Evolutionary conservation across 345 rosid genomes (phyloP).

Genomic region (Lepidium didymum): DNA sequence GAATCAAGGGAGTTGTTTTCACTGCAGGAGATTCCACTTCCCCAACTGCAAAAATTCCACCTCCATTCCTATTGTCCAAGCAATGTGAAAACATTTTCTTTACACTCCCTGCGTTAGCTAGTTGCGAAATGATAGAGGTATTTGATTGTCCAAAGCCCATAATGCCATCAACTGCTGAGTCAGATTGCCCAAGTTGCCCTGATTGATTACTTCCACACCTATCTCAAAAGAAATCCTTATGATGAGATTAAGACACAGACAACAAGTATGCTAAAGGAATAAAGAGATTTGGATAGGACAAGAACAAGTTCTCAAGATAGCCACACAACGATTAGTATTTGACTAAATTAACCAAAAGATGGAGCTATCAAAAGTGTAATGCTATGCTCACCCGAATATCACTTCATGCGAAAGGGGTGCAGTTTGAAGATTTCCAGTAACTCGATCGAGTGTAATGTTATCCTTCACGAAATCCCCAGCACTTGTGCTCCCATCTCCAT

Average conservation of each 20-base stretch:
- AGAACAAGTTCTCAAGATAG: background rate
- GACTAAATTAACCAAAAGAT: background rate
- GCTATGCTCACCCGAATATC: slow-evolving; percentile 22
- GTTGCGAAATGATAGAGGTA: slow-evolving; percentile 79
- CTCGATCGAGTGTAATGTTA: slow-evolving; percentile 20
- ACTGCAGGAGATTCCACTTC: slow-evolving; percentile 66
- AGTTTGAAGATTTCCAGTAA: slow-evolving; percentile 23
- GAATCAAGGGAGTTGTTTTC: slow-evolving; percentile 68
- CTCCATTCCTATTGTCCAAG: slow-evolving; percentile 65
- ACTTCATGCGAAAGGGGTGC: slow-evolving; percentile 14
- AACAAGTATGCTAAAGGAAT: background rate
- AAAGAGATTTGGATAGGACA: background rate
- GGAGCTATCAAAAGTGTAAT: background rate
- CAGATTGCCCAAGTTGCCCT: slow-evolving; percentile 65
- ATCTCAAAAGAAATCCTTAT: slow-evolving; percentile 6
- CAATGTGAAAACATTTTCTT: slow-evolving; percentile 79
- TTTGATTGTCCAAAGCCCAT: slow-evolving; percentile 91
- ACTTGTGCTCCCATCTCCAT: slow-evolving; percentile 33
- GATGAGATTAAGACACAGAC: background rate
- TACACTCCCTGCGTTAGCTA: slow-evolving; percentile 58
- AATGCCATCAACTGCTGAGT: slow-evolving; percentile 84
- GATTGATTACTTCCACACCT: slow-evolving; percentile 83
- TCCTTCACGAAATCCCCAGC: slow-evolving; percentile 28
- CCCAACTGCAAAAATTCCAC: slow-evolving; percentile 87
- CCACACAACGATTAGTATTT: background rate